Percentiles rank a stretch among this genome's conserved stretches.
Evolutionary conservation across 225 moss, liverwort and hornwort genomes (phyloP).

Genomic region (Marchantia paleacea): DNA sequence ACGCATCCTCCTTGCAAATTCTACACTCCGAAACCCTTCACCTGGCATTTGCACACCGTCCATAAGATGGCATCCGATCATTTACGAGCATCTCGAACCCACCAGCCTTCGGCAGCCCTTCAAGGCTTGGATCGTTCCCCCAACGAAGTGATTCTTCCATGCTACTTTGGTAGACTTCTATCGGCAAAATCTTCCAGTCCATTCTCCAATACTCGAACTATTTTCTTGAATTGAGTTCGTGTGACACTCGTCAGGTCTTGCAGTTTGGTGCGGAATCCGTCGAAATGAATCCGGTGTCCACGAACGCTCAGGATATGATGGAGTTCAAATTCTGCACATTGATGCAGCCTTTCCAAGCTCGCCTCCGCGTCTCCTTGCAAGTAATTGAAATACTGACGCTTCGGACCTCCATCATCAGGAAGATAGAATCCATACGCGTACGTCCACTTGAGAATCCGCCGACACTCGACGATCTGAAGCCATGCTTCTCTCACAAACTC

Average conservation of each 20-base stretch:
- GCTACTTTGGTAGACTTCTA: background rate
- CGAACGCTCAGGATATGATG: conserved; percentile 43
- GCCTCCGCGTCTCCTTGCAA: conserved; percentile 89
- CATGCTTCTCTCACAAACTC: conserved; percentile 96
- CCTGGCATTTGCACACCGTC: too few relatives aligned
- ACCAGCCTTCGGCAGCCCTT: background rate
- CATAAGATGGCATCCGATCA: too few relatives aligned
- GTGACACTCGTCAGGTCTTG: conserved; percentile 92
- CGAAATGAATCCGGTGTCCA: conserved; percentile 77
- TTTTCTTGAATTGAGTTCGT: conserved; percentile 80
- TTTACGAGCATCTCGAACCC: too few relatives aligned
- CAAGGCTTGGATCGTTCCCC: background rate
- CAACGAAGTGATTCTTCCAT: background rate
- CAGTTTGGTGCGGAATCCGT: conserved; percentile 87
- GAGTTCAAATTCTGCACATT: conserved; percentile 87
- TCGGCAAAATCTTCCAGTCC: conserved; percentile 59
- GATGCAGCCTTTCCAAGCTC: conserved; percentile 82
- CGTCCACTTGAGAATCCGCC: conserved; percentile 88
- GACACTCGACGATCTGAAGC: conserved; percentile 98
- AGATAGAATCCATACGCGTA: conserved; percentile 94
- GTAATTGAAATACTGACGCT: conserved; percentile 88
- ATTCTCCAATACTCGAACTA: conserved; percentile 51
- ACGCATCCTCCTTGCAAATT: too few relatives aligned
- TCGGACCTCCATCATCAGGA: conserved; percentile 71
- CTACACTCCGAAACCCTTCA: too few relatives aligned